Conservation (phyloP, 179 eudicot species). For the Gypsophila paniculata region DNA sequence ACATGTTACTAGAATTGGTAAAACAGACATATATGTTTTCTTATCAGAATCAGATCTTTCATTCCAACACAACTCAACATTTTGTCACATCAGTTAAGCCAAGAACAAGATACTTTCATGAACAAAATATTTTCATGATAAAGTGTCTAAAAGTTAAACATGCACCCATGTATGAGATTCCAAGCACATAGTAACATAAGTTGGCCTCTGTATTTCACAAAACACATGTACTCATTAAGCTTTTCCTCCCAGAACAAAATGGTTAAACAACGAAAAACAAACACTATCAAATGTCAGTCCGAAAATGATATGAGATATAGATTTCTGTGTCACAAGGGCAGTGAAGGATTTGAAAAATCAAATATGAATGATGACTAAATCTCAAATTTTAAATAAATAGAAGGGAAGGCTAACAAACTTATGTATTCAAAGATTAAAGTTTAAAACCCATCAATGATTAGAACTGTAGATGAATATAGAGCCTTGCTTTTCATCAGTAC, state of each 20-base stretch:
- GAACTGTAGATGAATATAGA: conserved; percentile 27
- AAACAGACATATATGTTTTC: neutral
- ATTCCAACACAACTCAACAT: neutral
- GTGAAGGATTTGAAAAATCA: neutral
- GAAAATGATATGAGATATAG: neutral
- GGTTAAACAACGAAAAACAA: neutral
- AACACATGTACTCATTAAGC: neutral
- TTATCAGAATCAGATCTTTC: conserved; percentile 7
- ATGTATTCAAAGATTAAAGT: conserved; percentile 4
- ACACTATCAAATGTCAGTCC: conserved; percentile 1
- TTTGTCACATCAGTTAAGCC: conserved; percentile 1
- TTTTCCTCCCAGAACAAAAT: neutral
- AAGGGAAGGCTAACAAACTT: neutral
- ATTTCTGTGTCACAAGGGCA: neutral
- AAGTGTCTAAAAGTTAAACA: neutral
- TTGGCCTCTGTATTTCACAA: no score
- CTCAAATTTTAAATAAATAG: neutral
- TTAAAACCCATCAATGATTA: neutral
- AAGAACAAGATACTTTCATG: neutral
- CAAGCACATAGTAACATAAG: neutral
- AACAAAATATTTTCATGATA: neutral
- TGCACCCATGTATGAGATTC: neutral
- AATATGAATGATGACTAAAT: neutral
- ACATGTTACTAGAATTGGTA: neutral
- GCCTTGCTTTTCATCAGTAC: conserved; percentile 13